Conservation (phyloP, 768 basidiomycete genomes). For the Sistotremastrum suecicum region DNA sequence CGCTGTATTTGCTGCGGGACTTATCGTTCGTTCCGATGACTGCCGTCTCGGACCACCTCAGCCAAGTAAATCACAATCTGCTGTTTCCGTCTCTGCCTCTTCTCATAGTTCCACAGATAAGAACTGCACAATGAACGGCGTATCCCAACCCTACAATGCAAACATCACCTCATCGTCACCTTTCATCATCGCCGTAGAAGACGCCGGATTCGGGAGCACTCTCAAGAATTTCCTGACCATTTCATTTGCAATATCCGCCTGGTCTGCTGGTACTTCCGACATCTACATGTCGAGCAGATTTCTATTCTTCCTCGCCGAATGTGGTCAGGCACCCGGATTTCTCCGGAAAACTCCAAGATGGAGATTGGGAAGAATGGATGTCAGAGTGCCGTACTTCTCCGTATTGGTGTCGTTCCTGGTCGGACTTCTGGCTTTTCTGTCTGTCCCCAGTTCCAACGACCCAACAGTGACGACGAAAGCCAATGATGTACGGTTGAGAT, state of each 20-base stretch:
- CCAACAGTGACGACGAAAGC: not conserved
- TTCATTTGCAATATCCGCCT: slow-evolving; percentile 1
- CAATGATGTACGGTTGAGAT: not conserved
- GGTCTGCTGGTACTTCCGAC: slow-evolving; percentile 1
- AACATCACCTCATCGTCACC: not conserved
- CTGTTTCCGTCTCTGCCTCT: too few species aligned
- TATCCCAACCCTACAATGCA: not conserved
- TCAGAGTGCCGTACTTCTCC: too few species aligned
- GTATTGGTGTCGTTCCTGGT: too few species aligned
- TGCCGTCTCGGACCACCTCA: not conserved
- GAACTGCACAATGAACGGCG: too few species aligned
- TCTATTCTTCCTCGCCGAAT: slow-evolving; percentile 19
- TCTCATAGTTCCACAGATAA: too few species aligned
- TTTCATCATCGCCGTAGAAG: slow-evolving; percentile 2
- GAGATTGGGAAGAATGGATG: too few species aligned
- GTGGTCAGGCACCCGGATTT: slow-evolving; percentile 18
- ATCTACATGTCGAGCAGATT: slow-evolving; percentile 3
- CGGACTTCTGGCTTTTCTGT: not conserved
- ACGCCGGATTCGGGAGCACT: not conserved
- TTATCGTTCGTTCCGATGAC: not conserved
- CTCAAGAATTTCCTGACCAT: not conserved
- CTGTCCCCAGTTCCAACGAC: not conserved
- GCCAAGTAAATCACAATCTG: too few species aligned
- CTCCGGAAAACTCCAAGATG: not conserved
- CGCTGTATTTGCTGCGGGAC: slow-evolving; percentile 1